Conservation (phyloP, 306 rosid species). For the Lathyrus aphaca region DNA sequence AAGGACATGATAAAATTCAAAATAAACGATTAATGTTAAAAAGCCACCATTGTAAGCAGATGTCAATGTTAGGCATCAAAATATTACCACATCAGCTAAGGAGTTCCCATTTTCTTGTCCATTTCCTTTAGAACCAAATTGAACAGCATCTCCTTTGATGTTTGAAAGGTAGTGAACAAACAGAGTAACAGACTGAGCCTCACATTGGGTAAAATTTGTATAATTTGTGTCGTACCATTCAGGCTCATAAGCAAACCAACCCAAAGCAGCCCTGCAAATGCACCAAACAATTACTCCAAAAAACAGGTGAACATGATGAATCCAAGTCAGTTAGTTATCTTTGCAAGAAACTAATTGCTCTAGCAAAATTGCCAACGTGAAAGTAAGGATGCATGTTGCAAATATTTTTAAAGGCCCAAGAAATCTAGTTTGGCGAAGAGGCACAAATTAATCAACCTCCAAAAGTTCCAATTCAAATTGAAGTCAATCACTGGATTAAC, state of each 20-base stretch:
- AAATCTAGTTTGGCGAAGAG: conserved; percentile 10
- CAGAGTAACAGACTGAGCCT: conserved; percentile 89
- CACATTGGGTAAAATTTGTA: conserved; percentile 80
- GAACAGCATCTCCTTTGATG: conserved; percentile 64
- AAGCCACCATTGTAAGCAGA: conserved; percentile 25
- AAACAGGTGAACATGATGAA: conserved; percentile 32
- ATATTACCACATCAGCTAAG: conserved; percentile 67
- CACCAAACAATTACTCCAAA: conserved; percentile 39
- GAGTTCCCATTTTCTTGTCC: conserved; percentile 75
- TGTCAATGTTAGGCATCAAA: conserved; percentile 33
- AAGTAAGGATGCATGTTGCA: conserved; percentile 13
- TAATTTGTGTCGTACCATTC: conserved; percentile 86
- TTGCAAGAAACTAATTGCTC: conserved; percentile 30
- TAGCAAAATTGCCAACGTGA: conserved; percentile 32
- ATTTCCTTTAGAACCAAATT: conserved; percentile 65
- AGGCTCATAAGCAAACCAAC: conserved; percentile 89
- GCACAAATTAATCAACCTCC: conserved; percentile 14
- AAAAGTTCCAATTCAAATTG: conserved; percentile 26
- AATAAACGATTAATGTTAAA: conserved; percentile 24
- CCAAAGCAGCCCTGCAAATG: conserved; percentile 78
- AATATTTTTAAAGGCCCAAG: conserved; percentile 19
- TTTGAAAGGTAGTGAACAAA: conserved; percentile 83
- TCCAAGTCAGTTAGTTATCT: conserved; percentile 9
- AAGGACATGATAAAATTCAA: conserved; percentile 18
- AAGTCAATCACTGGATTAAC: conserved; percentile 17